Conservation (phyloP, 768 basidiomycete species). For the Boletus sensibilis region DNA sequence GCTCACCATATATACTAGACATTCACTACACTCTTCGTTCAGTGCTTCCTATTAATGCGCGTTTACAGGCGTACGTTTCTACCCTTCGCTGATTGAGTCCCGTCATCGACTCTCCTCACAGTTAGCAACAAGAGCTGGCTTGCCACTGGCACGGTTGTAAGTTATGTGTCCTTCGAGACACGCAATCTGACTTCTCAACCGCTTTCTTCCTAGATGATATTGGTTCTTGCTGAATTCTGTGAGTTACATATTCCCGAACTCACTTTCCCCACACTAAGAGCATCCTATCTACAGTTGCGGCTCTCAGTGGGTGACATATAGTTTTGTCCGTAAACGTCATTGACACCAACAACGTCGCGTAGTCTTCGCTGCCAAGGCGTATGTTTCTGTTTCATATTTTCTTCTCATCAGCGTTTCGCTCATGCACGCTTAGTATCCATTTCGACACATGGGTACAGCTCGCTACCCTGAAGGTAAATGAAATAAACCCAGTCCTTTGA, state of each 20-base stretch:
- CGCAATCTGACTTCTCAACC: neutral
- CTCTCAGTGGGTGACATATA: constrained; percentile 30
- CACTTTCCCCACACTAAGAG: constrained; percentile 1
- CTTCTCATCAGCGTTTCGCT: neutral
- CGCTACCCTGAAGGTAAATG: constrained; percentile 40
- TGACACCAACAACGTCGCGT: neutral
- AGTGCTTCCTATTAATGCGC: constrained; percentile 52
- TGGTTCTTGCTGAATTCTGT: constrained; percentile 43
- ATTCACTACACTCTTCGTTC: constrained; percentile 50
- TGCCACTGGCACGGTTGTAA: constrained; percentile 33
- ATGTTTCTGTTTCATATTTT: constrained; percentile 12
- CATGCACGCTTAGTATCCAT: constrained; percentile 35
- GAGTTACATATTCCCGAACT: neutral
- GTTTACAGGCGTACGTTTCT: constrained; percentile 46
- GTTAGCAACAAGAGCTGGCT: constrained; percentile 49
- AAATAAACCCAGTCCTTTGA: neutral
- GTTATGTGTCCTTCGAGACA: neutral
- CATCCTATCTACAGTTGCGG: constrained; percentile 21
- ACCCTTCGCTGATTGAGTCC: neutral
- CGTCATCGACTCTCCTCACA: constrained; percentile 24
- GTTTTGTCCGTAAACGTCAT: neutral
- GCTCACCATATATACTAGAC: constrained; percentile 18
- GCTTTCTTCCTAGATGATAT: constrained; percentile 10
- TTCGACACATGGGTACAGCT: constrained; percentile 43
- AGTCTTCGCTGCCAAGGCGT: constrained; percentile 41